phyloP scores from a whole-genome alignment of 441 rosid genomes.

The Pelargonium fulgidum region DNA sequence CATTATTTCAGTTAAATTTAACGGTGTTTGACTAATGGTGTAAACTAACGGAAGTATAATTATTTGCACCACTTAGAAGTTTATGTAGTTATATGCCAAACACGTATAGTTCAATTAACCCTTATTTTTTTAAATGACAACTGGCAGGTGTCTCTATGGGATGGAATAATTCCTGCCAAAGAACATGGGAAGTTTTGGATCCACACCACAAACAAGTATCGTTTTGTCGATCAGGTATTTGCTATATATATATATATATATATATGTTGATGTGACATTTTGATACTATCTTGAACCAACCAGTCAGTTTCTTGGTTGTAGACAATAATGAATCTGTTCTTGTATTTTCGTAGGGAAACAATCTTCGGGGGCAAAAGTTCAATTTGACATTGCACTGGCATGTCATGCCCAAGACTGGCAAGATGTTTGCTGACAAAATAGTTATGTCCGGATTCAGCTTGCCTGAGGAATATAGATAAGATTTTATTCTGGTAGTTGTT shows the following conservation, averaged over 20 bases:
- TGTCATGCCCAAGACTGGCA: conserved; percentile 97
- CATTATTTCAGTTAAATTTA: too few species aligned
- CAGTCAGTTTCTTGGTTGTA: background rate
- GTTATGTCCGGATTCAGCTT: conserved; percentile 75
- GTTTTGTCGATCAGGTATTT: conserved; percentile 71
- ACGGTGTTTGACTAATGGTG: too few species aligned
- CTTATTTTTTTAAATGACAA: conserved; percentile 4
- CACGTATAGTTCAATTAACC: background rate
- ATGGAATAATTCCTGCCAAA: conserved; percentile 71
- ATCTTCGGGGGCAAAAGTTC: conserved; percentile 84
- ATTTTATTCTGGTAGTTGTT: conserved; percentile 3
- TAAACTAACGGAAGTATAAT: too few species aligned
- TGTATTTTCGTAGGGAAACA: conserved; percentile 52
- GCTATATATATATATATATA: background rate
- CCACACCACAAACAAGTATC: conserved; percentile 70
- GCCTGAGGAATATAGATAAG: conserved; percentile 74
- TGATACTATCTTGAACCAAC: background rate
- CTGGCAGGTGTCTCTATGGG: conserved; percentile 83
- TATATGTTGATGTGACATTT: too few species aligned
- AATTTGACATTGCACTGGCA: conserved; percentile 97
- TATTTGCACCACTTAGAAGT: too few species aligned
- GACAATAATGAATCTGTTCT: conserved; percentile 10
- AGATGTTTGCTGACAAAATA: conserved; percentile 78
- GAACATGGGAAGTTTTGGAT: conserved; percentile 68
- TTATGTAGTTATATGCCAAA: background rate